These are phyloP conservation scores for Linnemannia hyalina DNA, from an alignment of 192 early-diverging fungal species.

Conservation along the genomic window DNA sequence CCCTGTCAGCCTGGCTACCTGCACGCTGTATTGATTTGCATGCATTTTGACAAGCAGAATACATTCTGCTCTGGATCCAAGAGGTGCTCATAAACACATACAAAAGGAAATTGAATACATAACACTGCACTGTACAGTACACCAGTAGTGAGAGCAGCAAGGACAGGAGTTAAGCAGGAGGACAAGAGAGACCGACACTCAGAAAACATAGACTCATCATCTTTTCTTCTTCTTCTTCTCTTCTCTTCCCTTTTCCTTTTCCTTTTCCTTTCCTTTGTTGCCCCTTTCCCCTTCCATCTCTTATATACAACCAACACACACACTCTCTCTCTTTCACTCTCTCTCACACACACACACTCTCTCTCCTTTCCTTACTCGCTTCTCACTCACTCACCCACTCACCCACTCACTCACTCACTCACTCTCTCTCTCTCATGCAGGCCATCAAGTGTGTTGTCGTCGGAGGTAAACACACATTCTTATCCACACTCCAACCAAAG, in stretches of 20 bases:
- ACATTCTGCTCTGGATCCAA: too few relatives aligned
- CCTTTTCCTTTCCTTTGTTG: neutral
- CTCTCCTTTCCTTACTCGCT: neutral
- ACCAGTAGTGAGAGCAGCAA: neutral
- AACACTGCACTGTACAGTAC: too few relatives aligned
- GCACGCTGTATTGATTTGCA: too few relatives aligned
- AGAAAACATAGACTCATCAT: neutral
- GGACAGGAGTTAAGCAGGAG: neutral
- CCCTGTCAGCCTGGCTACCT: too few relatives aligned
- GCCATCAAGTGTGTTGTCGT: slow-evolving; percentile 50
- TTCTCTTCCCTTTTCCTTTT: neutral
- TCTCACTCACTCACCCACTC: neutral
- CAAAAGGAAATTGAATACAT: too few relatives aligned
- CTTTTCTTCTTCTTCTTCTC: neutral
- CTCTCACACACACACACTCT: neutral
- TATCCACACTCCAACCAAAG: neutral
- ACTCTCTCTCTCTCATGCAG: slow-evolving; percentile 23
- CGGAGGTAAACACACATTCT: slow-evolving; percentile 26
- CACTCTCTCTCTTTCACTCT: neutral
- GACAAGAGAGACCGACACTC: neutral
- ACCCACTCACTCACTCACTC: neutral
- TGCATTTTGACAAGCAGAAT: too few relatives aligned
- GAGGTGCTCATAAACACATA: too few relatives aligned
- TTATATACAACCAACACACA: neutral
- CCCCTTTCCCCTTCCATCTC: neutral